Evolutionary conservation across 1,139 yeast genomes (phyloP).

Genomic region (Martiniozyma asiatica): DNA sequence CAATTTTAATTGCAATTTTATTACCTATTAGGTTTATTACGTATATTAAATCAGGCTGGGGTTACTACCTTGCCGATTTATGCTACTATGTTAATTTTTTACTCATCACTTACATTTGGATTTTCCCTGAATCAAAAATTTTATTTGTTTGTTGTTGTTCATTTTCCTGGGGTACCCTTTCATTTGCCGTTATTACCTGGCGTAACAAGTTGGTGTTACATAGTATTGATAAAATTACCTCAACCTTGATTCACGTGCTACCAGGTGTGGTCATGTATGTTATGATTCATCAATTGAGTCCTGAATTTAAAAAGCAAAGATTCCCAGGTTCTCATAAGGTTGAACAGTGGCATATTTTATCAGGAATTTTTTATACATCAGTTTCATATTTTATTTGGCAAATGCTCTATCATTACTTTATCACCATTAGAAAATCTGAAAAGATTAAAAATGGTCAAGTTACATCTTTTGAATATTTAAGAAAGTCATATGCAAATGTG

Average conservation of each 20-base stretch:
- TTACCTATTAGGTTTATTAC: constrained; percentile 83
- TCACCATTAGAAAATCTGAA: constrained; percentile 67
- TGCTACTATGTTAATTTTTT: constrained; percentile 83
- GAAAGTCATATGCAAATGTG: constrained; percentile 55
- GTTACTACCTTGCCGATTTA: constrained; percentile 83
- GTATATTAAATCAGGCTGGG: constrained; percentile 67
- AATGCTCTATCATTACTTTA: constrained; percentile 76
- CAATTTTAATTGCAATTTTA: constrained; percentile 45
- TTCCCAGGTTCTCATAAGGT: constrained; percentile 74
- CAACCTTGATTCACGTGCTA: constrained; percentile 79
- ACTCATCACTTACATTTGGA: constrained; percentile 66
- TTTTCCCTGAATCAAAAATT: constrained; percentile 58
- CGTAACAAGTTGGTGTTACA: constrained; percentile 86
- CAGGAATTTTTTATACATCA: constrained; percentile 70
- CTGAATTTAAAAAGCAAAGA: constrained; percentile 39
- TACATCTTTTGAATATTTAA: constrained; percentile 78
- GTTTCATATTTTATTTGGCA: constrained; percentile 91
- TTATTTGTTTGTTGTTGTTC: constrained; percentile 78
- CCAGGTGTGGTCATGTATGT: constrained; percentile 88
- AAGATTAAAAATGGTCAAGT: constrained; percentile 78
- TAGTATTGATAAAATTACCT: constrained; percentile 86
- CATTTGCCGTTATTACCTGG: constrained; percentile 96
- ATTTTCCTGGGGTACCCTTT: constrained; percentile 74
- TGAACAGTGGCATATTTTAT: constrained; percentile 56
- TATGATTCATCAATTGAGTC: constrained; percentile 67